These are phyloP conservation scores for Fonsecaea nubica DNA, from an alignment of 2,329 filamentous ascomycete genomes.

Conservation along the genomic window DNA sequence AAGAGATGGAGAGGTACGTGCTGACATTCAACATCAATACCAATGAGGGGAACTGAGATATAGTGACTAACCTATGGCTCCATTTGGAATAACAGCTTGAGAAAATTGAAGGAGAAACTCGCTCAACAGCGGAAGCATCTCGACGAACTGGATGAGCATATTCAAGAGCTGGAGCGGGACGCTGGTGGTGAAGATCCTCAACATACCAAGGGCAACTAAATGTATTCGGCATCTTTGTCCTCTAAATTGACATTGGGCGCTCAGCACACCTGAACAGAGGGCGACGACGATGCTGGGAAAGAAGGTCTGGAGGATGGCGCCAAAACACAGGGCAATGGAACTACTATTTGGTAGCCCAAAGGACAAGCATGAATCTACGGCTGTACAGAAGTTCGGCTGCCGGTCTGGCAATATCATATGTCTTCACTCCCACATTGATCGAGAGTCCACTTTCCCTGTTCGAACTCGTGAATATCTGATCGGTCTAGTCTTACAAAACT, in stretches of 20 bases:
- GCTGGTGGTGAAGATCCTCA: conserved; percentile 66
- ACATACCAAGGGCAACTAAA: conserved; percentile 22
- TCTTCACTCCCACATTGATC: conserved; percentile 14
- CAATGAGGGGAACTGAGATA: not conserved
- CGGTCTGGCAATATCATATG: conserved; percentile 21
- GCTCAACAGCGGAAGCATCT: conserved; percentile 80
- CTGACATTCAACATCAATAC: not conserved
- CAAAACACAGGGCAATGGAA: not conserved
- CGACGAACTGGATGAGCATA: conserved; percentile 82
- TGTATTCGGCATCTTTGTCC: not conserved
- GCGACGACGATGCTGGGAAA: not conserved
- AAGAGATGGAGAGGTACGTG: conserved; percentile 81
- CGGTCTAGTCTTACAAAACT: conserved; percentile 1
- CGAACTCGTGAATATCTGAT: not conserved
- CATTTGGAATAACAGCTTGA: conserved; percentile 57
- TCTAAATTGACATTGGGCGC: not conserved
- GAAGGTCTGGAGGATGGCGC: not conserved
- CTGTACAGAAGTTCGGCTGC: conserved; percentile 22
- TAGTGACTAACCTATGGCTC: not conserved
- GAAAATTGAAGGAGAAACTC: conserved; percentile 72
- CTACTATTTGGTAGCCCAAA: not conserved
- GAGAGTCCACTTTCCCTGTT: not conserved
- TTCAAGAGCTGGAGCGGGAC: conserved; percentile 81
- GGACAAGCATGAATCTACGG: conserved; percentile 2
- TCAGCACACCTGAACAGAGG: not conserved